These are phyloP conservation scores for Mycena albidolilacea DNA, from an alignment of 768 basidiomycete species.

Conservation along the genomic window DNA sequence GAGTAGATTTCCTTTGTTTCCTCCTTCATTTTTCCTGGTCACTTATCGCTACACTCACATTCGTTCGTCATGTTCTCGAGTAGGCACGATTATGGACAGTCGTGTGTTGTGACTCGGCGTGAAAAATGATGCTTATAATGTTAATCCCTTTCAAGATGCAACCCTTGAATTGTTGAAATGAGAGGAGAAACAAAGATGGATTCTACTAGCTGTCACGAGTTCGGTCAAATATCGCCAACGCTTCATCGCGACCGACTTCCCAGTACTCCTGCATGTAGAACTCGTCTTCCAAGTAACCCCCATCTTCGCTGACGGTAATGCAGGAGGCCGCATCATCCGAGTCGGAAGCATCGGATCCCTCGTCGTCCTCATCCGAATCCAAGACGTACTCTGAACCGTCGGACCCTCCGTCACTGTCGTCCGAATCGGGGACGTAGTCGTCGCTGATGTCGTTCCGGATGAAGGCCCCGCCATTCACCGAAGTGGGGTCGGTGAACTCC, in stretches of 20 bases:
- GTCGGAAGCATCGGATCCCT: not conserved
- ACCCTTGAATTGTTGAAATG: too few relatives aligned
- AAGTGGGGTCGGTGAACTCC: not conserved
- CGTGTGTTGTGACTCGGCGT: too few relatives aligned
- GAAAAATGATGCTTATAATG: too few relatives aligned
- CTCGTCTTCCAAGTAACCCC: not conserved
- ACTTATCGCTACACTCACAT: too few relatives aligned
- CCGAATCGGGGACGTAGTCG: not conserved
- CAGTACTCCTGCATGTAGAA: not conserved
- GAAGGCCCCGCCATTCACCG: not conserved
- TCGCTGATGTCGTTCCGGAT: not conserved
- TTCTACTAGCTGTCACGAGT: not conserved
- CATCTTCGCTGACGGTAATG: not conserved
- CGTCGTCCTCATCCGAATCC: not conserved
- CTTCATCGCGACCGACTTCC: constrained; percentile 3
- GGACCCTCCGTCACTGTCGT: not conserved
- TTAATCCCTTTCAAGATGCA: too few relatives aligned
- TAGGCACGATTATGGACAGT: too few relatives aligned
- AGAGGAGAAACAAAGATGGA: too few relatives aligned
- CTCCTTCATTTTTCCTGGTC: too few relatives aligned
- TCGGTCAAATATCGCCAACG: not conserved
- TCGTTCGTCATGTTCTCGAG: too few relatives aligned
- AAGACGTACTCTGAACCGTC: not conserved
- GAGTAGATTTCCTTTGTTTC: too few relatives aligned
- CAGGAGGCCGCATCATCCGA: not conserved